Conservation (phyloP, 1,284 basidiomycete genomes). For the Cutaneotrichosporon spelunceum region DNA sequence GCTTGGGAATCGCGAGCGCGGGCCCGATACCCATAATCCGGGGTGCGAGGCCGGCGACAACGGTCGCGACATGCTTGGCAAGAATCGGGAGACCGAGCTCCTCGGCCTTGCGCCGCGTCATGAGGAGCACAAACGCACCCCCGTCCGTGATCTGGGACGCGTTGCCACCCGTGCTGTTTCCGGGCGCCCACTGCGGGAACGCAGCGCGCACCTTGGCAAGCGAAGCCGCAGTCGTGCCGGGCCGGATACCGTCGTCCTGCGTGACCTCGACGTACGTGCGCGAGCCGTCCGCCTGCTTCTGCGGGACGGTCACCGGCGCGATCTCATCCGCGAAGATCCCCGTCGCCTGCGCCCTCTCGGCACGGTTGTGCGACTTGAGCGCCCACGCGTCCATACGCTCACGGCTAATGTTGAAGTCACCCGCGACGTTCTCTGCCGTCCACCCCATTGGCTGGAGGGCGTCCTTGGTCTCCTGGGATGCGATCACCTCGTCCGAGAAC, state of each 20-base stretch:
- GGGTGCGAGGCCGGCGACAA: conserved; percentile 75
- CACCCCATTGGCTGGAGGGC: conserved; percentile 95
- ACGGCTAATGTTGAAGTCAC: conserved; percentile 74
- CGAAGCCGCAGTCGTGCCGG: conserved; percentile 82
- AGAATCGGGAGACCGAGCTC: conserved; percentile 84
- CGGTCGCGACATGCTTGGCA: conserved; percentile 82
- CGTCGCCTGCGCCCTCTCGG: conserved; percentile 78
- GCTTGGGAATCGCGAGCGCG: conserved; percentile 74
- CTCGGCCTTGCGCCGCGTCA: conserved; percentile 79
- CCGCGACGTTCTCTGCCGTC: conserved; percentile 91
- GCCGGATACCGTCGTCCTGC: conserved; percentile 84
- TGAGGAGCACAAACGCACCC: conserved; percentile 87
- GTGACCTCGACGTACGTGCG: background rate
- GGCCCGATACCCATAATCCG: conserved; percentile 89
- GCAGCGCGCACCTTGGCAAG: conserved; percentile 89
- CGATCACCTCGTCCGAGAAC: conserved; percentile 70
- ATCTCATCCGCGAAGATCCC: conserved; percentile 93
- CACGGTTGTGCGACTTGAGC: conserved; percentile 75
- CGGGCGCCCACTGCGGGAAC: conserved; percentile 78
- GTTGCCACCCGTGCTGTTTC: conserved; percentile 72
- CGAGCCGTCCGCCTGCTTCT: conserved; percentile 65
- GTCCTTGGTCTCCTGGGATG: conserved; percentile 77
- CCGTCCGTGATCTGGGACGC: conserved; percentile 95
- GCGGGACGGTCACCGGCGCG: conserved; percentile 67
- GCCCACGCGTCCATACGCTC: conserved; percentile 81